Percentiles rank a stretch among this genome's conserved stretches.
Conservation (phyloP, 768 basidiomycete species). For the Kwoniella europaea region DNA sequence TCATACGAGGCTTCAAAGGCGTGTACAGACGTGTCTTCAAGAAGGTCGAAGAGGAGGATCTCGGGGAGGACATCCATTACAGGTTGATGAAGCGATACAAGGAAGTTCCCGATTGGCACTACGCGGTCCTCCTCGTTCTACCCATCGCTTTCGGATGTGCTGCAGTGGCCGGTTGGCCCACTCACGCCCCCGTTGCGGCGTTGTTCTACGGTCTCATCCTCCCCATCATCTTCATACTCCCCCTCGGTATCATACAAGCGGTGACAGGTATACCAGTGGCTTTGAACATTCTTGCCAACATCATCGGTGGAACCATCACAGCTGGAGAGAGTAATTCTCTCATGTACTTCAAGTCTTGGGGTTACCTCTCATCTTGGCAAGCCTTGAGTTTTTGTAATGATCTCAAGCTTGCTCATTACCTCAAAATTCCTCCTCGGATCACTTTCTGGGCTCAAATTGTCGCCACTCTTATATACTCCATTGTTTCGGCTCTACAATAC, state of each 20-base stretch:
- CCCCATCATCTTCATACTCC: slow-evolving; percentile 62
- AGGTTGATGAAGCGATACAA: slow-evolving; percentile 34
- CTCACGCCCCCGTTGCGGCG: slow-evolving; percentile 33
- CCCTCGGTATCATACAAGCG: slow-evolving; percentile 45
- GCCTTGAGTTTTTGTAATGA: slow-evolving; percentile 71
- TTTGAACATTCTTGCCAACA: slow-evolving; percentile 23
- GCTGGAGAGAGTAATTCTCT: slow-evolving; percentile 11
- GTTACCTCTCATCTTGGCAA: slow-evolving; percentile 67
- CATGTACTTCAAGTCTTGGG: slow-evolving; percentile 62
- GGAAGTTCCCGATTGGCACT: slow-evolving; percentile 67
- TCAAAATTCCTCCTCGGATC: slow-evolving; percentile 81
- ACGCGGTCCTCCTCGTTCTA: slow-evolving; percentile 61
- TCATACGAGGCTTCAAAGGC: slow-evolving; percentile 23
- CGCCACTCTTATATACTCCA: slow-evolving; percentile 52
- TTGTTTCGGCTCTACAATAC: slow-evolving; percentile 51
- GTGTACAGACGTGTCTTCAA: slow-evolving; percentile 17
- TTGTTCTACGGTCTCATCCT: slow-evolving; percentile 48
- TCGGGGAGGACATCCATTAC: slow-evolving; percentile 39
- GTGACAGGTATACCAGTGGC: slow-evolving; percentile 24
- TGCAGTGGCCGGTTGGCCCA: slow-evolving; percentile 54
- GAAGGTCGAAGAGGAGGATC: slow-evolving; percentile 22
- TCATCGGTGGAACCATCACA: slow-evolving; percentile 20
- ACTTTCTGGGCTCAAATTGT: slow-evolving; percentile 67
- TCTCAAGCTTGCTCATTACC: slow-evolving; percentile 67
- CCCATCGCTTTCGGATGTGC: slow-evolving; percentile 63